phyloP scores from a whole-genome alignment of 805 yeast species.

The Wickerhamiella spandovensis region DNA sequence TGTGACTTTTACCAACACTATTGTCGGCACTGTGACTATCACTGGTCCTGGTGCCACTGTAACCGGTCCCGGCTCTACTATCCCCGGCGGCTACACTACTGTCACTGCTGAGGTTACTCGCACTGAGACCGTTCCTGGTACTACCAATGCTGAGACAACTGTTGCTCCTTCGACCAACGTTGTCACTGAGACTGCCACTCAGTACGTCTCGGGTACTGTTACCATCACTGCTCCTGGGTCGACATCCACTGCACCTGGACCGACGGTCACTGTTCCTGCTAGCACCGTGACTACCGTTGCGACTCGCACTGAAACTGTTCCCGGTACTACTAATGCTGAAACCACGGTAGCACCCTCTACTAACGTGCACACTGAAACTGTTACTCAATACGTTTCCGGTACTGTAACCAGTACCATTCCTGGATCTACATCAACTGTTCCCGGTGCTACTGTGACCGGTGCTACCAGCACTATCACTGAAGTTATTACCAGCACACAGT shows the following conservation, averaged over 20 bases:
- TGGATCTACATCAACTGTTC: not conserved
- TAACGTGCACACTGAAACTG: constrained; percentile 2
- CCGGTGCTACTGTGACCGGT: not conserved
- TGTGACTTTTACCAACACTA: not conserved
- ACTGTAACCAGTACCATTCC: not conserved
- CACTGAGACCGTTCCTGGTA: constrained; percentile 5
- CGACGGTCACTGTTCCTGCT: not conserved
- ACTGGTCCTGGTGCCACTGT: not conserved
- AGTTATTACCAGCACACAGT: not conserved
- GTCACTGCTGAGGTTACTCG: not conserved
- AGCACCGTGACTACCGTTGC: not conserved
- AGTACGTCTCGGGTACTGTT: not conserved
- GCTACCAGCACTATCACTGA: not conserved
- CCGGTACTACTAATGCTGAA: constrained; percentile 9
- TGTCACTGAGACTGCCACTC: not conserved
- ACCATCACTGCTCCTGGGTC: not conserved
- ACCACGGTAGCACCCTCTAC: constrained; percentile 8
- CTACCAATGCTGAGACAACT: constrained; percentile 11
- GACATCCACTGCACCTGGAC: not conserved
- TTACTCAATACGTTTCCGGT: not conserved
- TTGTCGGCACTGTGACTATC: not conserved
- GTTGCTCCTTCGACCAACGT: constrained; percentile 10
- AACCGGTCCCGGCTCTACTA: constrained; percentile 11
- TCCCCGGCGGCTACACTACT: constrained; percentile 2
- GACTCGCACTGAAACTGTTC: constrained; percentile 9